These are phyloP conservation scores for Hyphodiscus sp. DNA, from an alignment of 2,329 filamentous ascomycete species.

Conservation along the genomic window DNA sequence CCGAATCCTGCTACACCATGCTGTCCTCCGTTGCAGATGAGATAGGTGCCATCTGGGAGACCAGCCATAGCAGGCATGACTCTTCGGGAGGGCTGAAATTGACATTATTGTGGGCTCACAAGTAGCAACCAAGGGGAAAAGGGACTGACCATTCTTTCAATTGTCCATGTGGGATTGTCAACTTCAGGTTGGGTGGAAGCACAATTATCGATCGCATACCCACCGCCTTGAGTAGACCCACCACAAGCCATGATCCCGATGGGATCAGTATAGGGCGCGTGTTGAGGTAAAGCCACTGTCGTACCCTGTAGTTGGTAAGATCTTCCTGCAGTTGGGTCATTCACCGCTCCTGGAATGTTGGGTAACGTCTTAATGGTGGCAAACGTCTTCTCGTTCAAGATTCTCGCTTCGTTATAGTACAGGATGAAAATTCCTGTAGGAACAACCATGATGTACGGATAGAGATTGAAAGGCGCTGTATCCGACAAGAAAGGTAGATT, in stretches of 20 bases:
- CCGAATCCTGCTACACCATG: constrained; percentile 58
- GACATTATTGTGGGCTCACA: not conserved
- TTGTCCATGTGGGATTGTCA: constrained; percentile 47
- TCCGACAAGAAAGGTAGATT: constrained; percentile 54
- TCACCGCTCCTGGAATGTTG: constrained; percentile 55
- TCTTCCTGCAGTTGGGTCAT: constrained; percentile 50
- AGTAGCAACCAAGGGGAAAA: not conserved
- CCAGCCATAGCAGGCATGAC: constrained; percentile 57
- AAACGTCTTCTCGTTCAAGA: constrained; percentile 54
- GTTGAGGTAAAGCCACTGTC: constrained; percentile 54
- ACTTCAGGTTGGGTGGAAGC: constrained; percentile 55
- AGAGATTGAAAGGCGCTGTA: constrained; percentile 61
- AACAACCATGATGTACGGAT: constrained; percentile 55
- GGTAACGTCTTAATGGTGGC: constrained; percentile 50
- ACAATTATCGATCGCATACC: constrained; percentile 58
- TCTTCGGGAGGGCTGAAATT: constrained; percentile 45
- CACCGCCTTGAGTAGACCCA: constrained; percentile 48
- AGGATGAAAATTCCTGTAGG: constrained; percentile 57
- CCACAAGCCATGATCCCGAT: constrained; percentile 57
- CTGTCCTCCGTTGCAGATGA: constrained; percentile 56
- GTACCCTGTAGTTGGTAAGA: constrained; percentile 62
- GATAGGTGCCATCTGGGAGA: constrained; percentile 57
- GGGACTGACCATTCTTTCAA: constrained; percentile 51
- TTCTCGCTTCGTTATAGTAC: constrained; percentile 62
- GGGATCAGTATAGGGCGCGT: constrained; percentile 52